Evolutionary conservation across 1,139 yeast genomes (phyloP).

Genomic region (Taphrina betulina): DNA sequence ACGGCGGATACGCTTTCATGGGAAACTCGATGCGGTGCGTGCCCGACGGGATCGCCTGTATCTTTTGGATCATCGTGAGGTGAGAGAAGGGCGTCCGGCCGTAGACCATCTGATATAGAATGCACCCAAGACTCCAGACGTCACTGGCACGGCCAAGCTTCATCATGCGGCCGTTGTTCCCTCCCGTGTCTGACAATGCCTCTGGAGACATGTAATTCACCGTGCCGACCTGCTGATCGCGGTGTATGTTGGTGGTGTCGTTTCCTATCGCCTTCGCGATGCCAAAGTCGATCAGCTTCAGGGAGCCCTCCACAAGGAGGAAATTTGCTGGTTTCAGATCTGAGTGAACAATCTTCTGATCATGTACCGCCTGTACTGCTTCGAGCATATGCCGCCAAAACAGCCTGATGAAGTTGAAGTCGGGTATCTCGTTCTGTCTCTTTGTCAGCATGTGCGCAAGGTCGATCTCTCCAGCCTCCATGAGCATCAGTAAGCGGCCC

Average conservation of each 20-base stretch:
- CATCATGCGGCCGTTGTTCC: constrained; percentile 56
- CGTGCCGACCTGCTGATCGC: constrained; percentile 91
- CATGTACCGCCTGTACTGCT: constrained; percentile 86
- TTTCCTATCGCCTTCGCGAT: constrained; percentile 94
- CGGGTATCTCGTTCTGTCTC: constrained; percentile 57
- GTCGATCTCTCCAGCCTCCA: constrained; percentile 96
- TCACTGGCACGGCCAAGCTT: constrained; percentile 94
- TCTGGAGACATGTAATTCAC: constrained; percentile 99
- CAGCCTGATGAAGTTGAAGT: constrained; percentile 74
- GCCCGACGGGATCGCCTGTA: constrained; percentile 84
- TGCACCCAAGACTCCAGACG: constrained; percentile 98
- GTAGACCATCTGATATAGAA: constrained; percentile 90
- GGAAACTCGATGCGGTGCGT: constrained; percentile 75
- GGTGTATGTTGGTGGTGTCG: constrained; percentile 82
- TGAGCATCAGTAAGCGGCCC: constrained; percentile 58
- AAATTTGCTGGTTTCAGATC: constrained; percentile 96
- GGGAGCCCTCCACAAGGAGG: constrained; percentile 74
- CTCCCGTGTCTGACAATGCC: constrained; percentile 65
- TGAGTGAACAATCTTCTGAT: constrained; percentile 85
- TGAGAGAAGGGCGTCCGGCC: constrained; percentile 80
- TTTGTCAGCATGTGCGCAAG: constrained; percentile 75
- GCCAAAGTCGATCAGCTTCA: constrained; percentile 93
- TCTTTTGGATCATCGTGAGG: constrained; percentile 73
- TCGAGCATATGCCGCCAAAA: constrained; percentile 76
- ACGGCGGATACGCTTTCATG: constrained; percentile 39